Percentiles rank a stretch among this genome's conserved stretches.
These are phyloP conservation scores for Naganishia sp. DNA, from an alignment of 1,284 basidiomycete species.

Conservation along the genomic window DNA sequence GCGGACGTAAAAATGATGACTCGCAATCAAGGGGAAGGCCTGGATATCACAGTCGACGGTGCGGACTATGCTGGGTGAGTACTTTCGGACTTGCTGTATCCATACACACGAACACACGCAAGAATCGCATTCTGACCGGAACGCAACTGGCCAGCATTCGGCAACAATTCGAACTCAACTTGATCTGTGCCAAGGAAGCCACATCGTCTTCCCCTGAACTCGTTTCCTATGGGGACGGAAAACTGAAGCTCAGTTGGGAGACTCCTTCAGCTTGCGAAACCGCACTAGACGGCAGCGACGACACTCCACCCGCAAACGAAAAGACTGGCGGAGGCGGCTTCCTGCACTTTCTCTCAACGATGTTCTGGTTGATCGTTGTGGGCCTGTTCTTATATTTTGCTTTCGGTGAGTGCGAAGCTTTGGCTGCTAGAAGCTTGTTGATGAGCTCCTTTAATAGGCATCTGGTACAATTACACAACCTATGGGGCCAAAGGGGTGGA, in stretches of 20 bases:
- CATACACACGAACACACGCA: background rate
- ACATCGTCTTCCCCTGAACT: constrained; percentile 41
- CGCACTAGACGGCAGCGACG: constrained; percentile 28
- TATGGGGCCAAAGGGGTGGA: constrained; percentile 54
- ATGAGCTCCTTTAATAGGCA: constrained; percentile 37
- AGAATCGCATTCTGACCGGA: too few relatives aligned
- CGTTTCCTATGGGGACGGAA: constrained; percentile 43
- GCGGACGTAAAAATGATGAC: constrained; percentile 38
- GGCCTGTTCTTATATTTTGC: constrained; percentile 47
- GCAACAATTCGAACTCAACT: constrained; percentile 46
- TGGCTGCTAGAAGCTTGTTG: background rate
- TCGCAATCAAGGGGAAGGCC: constrained; percentile 40
- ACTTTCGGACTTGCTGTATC: too few relatives aligned
- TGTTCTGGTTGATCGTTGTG: constrained; percentile 49
- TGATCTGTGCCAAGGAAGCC: constrained; percentile 41
- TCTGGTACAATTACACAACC: constrained; percentile 54
- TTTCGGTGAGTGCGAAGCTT: constrained; percentile 41
- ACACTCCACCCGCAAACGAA: constrained; percentile 11
- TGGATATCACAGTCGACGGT: constrained; percentile 42
- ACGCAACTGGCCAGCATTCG: constrained; percentile 29
- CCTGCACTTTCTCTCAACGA: constrained; percentile 43
- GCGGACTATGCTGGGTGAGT: constrained; percentile 51
- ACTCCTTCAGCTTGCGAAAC: constrained; percentile 50
- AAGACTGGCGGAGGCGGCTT: constrained; percentile 39
- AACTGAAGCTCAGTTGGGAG: constrained; percentile 46